Conservation (phyloP, 202 grass and related monocot genomes). For the Eragrostis tef region DNA sequence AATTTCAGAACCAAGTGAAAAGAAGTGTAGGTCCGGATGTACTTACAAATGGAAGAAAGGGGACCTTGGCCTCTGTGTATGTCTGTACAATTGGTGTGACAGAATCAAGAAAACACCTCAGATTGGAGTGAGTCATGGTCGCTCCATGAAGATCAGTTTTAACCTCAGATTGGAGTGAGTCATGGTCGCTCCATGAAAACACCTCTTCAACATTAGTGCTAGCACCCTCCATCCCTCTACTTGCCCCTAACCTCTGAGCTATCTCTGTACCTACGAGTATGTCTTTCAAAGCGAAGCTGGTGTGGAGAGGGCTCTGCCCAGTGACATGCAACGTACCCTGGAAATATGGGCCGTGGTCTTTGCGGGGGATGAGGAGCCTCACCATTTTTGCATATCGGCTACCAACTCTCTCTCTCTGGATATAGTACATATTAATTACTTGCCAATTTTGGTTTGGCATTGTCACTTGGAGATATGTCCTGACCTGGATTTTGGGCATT, state of each 20-base stretch:
- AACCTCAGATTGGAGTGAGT: neutral
- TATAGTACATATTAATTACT: too few species aligned
- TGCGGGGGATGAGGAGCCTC: neutral
- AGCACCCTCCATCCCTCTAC: constrained; percentile 11
- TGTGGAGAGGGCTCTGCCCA: neutral
- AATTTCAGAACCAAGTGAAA: neutral
- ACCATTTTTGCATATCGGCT: neutral
- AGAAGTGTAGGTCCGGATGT: neutral
- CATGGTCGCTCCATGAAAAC: neutral
- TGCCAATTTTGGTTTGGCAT: constrained; percentile 1
- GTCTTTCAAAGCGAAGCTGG: neutral
- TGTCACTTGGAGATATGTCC: constrained; percentile 7
- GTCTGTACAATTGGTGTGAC: constrained; percentile 54
- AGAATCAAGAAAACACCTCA: constrained; percentile 51
- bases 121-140: constrained; percentile 45
- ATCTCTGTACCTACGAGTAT: neutral
- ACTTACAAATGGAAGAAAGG: constrained; percentile 8
- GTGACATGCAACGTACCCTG: neutral
- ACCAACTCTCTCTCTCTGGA: neutral
- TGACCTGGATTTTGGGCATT: neutral
- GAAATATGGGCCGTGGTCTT: neutral
- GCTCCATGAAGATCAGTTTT: neutral
- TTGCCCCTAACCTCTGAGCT: neutral
- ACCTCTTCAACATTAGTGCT: neutral
- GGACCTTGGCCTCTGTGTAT: constrained; percentile 38